Base-by-base conservation (phyloP, 768 basidiomycete species). In the Boletellus sp. region DNA sequence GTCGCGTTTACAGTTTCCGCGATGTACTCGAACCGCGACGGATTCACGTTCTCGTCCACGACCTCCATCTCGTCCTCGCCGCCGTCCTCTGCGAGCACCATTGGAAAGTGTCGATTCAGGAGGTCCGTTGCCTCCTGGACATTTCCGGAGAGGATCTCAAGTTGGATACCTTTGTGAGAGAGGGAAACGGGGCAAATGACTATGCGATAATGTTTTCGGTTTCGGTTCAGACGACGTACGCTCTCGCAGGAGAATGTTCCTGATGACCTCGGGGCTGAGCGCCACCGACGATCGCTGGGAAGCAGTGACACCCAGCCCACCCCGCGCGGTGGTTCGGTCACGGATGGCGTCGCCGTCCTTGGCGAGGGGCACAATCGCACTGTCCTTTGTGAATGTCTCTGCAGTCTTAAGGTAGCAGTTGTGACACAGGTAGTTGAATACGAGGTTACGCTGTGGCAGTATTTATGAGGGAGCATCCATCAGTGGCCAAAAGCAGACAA, bases 391-490 rank as follows among this genome's bases (percentile, higher is more conserved):
- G 54, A 93, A 89, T 0, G 82, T 83, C 31, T 74, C 73, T 3
- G 87, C 87, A 0, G 90, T 89, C 34, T 71, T 70, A n/a, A 80
- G 78, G 65, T 84, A 88, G 50, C 84, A 85, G 35, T 80, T 76
- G 58, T 91, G 87, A 47, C 79, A 80, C 1, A 93, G 78, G 61
- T 90, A 92, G 58, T 88, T 83, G 33, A 92, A 72, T 15, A 92
- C 84, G 40, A 92, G 69, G 16, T 76, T 65, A 38, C 83, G 80
- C 87, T 90, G 60, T n/a, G n/a, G n/a, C 11, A 50, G 28, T 28
- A 28, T 28, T 28, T 28, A 47, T 12, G 51, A 38, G 42, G 31
- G 13, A 47, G 41, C 42, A 54, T 51, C 42, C 50, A 41, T 16
- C 28, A 7, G 32, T 43, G 36, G 7, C 7, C 16, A 10, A 39